Evolutionary conservation across 495 filamentous ascomycete species (phyloP), one percentile per base, ranked within the genome.

Genomic region (Neurospora discreta): DNA sequence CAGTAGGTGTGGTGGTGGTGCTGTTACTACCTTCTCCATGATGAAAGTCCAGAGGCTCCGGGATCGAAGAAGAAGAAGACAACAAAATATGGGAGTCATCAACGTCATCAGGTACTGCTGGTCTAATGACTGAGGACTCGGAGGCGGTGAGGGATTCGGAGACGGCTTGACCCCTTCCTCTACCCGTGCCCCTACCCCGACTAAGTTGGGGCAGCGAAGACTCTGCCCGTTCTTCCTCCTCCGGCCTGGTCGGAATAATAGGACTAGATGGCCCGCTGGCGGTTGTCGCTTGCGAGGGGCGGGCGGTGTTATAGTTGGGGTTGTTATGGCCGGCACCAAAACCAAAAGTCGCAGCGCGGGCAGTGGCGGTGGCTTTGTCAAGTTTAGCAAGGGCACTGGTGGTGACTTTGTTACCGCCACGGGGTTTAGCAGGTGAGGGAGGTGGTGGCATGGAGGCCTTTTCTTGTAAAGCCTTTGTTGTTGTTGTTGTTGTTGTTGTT

Each of bases 281-380:
- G 11, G 84, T 85, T 0, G 82, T 84, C 20, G 84, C 84, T 69
- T 85, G 83, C 5, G 84, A 85, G 1, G 81, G 75, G 2, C 79
- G 78, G 39, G 84, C 71, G 15, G 39, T 52, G 41, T 70, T 70
- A 4, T 65, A 65, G 1, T 65, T 33, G 26, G 52, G 38, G 33
- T 26, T 38, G 67, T 42, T 39, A 26, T 69, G 70, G 58, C 70
- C 71, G 70, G 70, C 68, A 74, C n/a, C 68, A 16, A 71, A 39
- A 44, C 67, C 15, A 20, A 38, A 15, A 68, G 4, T 10, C 11
- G 70, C 23, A 39, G 69, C 23, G 16, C 20, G 68, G 42, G 18
- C 10, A 36, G 5, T 26, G 38, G 33, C 33, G 18, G 39, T 7
- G 15, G 39, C 39, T 67, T 46, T 36, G 23, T 39, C 39, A 3